A percentile compares a stretch with the other conserved stretches of the same genome.
phyloP scores from a whole-genome alignment of 177 flowering plant genomes.

The Vitis hybrid region DNA sequence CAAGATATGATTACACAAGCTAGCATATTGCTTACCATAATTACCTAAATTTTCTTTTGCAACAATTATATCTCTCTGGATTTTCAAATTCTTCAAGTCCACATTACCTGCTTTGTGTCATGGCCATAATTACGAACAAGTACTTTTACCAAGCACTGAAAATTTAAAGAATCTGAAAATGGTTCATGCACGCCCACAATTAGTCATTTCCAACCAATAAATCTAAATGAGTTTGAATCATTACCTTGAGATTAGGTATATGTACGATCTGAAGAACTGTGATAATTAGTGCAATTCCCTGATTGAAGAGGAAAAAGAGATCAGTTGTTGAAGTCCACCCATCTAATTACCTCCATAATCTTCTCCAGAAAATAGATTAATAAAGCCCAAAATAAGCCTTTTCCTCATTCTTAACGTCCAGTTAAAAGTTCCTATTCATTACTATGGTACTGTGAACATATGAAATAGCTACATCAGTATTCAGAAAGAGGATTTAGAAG shows the following conservation, averaged over 20 bases:
- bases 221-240: conserved; percentile 2
- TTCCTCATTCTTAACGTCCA: background rate
- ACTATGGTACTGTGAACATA: too few species aligned
- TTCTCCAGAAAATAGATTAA: background rate
- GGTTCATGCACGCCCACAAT: background rate
- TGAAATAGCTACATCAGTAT: too few species aligned
- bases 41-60: too few species aligned
- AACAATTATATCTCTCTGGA: too few species aligned
- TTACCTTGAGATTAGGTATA: conserved; percentile 93
- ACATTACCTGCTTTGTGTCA: too few species aligned
- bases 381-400: background rate
- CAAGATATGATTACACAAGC: too few species aligned
- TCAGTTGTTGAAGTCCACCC: background rate
- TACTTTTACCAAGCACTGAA: too few species aligned
- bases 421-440: too few species aligned
- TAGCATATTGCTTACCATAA: too few species aligned
- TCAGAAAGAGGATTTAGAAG: too few species aligned
- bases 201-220: background rate
- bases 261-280: conserved; percentile 94
- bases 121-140: too few species aligned
- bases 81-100: too few species aligned
- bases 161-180: background rate
- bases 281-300: conserved; percentile 93
- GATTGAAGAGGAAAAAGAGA: conserved; percentile 14
- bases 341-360: background rate